These are phyloP conservation scores for Trichoderma atrobrunneum DNA, from an alignment of 2,329 filamentous ascomycete species.

Conservation along the genomic window DNA sequence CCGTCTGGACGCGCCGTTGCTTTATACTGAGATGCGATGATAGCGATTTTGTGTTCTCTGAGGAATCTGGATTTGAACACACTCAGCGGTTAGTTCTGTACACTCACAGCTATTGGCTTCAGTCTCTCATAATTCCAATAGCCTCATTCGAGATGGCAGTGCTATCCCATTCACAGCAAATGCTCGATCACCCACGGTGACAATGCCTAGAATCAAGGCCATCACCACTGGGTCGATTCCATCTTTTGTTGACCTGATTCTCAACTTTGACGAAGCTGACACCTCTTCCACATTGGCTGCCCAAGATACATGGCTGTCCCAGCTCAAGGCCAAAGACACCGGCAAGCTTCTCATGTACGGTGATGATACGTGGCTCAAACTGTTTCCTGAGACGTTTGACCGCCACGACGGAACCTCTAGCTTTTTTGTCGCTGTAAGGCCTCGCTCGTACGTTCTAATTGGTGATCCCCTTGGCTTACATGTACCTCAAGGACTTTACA, in stretches of 20 bases:
- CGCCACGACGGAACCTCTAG: conserved; percentile 90
- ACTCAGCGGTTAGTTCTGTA: conserved; percentile 71
- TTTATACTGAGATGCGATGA: conserved; percentile 22
- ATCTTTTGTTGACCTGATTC: conserved; percentile 92
- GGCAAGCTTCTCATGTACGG: conserved; percentile 92
- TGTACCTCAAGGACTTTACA: conserved; percentile 72
- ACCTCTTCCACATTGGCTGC: conserved; percentile 80
- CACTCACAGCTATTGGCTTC: neutral
- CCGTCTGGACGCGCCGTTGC: neutral
- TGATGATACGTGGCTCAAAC: conserved; percentile 96
- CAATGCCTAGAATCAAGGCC: conserved; percentile 96
- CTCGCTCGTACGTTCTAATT: neutral
- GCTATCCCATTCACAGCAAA: conserved; percentile 94
- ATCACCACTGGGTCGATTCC: conserved; percentile 98
- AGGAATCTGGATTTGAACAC: conserved; percentile 77
- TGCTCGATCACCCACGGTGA: conserved; percentile 94
- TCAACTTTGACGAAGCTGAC: conserved; percentile 94
- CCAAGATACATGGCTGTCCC: conserved; percentile 95
- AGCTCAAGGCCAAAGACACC: conserved; percentile 70
- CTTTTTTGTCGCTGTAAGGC: conserved; percentile 91
- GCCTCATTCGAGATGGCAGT: conserved; percentile 76
- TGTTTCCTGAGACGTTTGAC: conserved; percentile 87
- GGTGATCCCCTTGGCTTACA: neutral
- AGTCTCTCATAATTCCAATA: conserved; percentile 35
- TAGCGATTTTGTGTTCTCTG: conserved; percentile 89